Conservation (phyloP, 495 filamentous ascomycete genomes). For the Aspergillus diversus region DNA sequence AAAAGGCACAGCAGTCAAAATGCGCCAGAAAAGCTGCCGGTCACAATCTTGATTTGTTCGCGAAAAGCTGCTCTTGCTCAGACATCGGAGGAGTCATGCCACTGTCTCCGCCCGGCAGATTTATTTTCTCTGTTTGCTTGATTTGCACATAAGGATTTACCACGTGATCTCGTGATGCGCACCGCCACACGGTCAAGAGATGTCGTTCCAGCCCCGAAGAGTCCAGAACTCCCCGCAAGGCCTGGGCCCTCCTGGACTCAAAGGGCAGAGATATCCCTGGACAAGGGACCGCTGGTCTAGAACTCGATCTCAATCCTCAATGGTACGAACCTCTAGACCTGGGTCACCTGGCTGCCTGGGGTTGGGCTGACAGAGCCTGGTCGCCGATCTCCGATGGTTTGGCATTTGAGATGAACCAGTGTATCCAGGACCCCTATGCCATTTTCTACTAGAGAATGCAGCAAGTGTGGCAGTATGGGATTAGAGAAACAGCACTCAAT, state of each 20-base stretch:
- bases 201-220: constrained; percentile 18
- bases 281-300: constrained; percentile 36
- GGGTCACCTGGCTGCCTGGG: constrained; percentile 1
- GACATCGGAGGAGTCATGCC: constrained; percentile 38
- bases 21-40: neutral
- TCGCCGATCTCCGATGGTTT: constrained; percentile 16
- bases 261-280: constrained; percentile 22
- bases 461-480: neutral
- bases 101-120: constrained; percentile 16
- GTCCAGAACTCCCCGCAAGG: constrained; percentile 37
- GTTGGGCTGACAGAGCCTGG: constrained; percentile 12
- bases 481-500: too few relatives aligned
- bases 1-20: neutral
- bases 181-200: constrained; percentile 17
- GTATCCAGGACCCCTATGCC: neutral
- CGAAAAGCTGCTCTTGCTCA: constrained; percentile 37
- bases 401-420: neutral
- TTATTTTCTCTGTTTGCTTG: constrained; percentile 36
- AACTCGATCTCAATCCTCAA: constrained; percentile 21
- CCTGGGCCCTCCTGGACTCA: constrained; percentile 39
- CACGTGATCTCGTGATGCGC: constrained; percentile 19
- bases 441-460: neutral
- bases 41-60: neutral
- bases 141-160: constrained; percentile 27
- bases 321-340: neutral